Base-by-base conservation (phyloP, 2,329 filamentous ascomycete species). In the Colletotrichum spaethianum region DNA sequence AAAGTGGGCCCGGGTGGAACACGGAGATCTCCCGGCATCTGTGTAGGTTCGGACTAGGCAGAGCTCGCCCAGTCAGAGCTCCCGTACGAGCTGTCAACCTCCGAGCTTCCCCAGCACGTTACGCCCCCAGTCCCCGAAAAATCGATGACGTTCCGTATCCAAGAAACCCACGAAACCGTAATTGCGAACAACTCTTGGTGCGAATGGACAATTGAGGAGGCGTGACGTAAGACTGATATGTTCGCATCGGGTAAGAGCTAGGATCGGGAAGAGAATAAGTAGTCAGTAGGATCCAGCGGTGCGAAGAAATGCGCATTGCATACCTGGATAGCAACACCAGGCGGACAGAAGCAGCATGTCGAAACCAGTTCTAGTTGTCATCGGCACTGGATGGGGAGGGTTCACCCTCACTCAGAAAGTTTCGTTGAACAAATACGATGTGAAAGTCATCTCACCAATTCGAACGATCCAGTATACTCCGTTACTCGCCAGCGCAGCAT, bases 381-480 rank as follows among this genome's bases (percentile, higher is more conserved):
- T 53, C 98, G 96, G 96, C 80, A 97, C 95, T 78, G 96, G 96
- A 77, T 99, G 96, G 96, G 96, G 86, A 77, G 69, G 69, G 1
- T 72, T 72, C 44, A 69, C 57, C 12, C 65, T 69, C 28, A 59
- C 69, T 14, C 69, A 72, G 2, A 94, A 96, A 56, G 94, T 99
- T 78, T 97, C 96, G 73, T 92, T 99, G 72, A 90, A 99, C 75
- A 99, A 99, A 90, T 99, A 98, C 91, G 98, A 98, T 83, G 95
- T 98, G 83, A 85, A 98, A 80, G 95, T 99, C 82, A 94, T 99
- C 82, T 98, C 96, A 59, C 96, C 96, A 64, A 94, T 96, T 81
- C 99, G 99, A 87, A 99, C 98, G 90, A 99, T 99, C 91, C 93
- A 99, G 77, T 99, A 99, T 89, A 99, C 96, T 38, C 96, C 96